Conservation (phyloP, 129 eudicot species). For the Artemisia tridentata region DNA sequence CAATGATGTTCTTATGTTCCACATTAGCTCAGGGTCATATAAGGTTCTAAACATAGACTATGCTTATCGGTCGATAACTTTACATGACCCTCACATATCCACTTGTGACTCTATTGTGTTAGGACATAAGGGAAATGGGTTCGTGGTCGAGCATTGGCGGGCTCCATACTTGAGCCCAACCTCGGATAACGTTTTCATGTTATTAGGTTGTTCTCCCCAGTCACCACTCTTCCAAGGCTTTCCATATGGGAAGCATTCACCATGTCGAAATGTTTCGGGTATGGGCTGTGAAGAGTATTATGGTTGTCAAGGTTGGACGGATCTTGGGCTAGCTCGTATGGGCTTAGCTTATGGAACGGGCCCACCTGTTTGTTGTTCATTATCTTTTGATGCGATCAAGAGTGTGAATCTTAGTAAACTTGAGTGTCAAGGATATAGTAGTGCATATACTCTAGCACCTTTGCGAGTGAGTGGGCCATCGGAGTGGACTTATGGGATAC, state of each 20-base stretch:
- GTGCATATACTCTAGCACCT: conserved; percentile 89
- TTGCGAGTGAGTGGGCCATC: conserved; percentile 63
- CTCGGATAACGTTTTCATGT: conserved; percentile 80
- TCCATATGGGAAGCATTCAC: conserved; percentile 64
- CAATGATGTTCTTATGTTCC: conserved; percentile 88
- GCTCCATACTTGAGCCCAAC: conserved; percentile 69
- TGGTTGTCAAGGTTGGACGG: conserved; percentile 75
- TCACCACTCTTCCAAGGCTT: conserved; percentile 90
- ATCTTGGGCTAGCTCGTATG: conserved; percentile 45
- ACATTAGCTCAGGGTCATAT: conserved; percentile 89
- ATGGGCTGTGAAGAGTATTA: conserved; percentile 92
- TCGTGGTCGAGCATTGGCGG: conserved; percentile 81
- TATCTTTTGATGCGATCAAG: conserved; percentile 64
- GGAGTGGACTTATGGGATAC: conserved; percentile 84
- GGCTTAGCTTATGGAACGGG: conserved; percentile 73
- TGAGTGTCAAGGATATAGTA: conserved; percentile 89
- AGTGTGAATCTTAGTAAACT: conserved; percentile 72
- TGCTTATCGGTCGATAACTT: conserved; percentile 62
- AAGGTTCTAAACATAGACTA: conserved; percentile 83
- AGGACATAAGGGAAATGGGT: conserved; percentile 79
- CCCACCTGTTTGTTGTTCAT: conserved; percentile 80
- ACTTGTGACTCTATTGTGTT: conserved; percentile 71
- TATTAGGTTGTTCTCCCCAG: conserved; percentile 77
- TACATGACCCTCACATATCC: conserved; percentile 93
- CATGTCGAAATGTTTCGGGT: conserved; percentile 85